Evolutionary conservation across 2,329 filamentous ascomycete genomes (phyloP).

Genomic region (Zymoseptoria tritici): DNA sequence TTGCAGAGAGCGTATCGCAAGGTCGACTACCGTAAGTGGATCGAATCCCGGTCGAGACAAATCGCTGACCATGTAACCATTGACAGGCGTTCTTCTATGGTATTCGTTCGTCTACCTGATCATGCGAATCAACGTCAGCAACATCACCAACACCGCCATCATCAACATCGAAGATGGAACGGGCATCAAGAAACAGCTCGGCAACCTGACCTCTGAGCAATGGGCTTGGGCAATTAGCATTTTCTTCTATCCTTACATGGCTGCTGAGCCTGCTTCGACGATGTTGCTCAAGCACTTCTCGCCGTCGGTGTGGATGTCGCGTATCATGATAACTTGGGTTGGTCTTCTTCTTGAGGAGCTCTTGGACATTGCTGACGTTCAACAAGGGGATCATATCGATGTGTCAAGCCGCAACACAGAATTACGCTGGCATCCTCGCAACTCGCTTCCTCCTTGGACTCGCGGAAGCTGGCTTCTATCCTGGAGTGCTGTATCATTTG

Average conservation of each 20-base stretch:
- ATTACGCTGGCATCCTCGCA: slow-evolving; percentile 16
- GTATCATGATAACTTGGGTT: slow-evolving; percentile 23
- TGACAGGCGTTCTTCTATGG: slow-evolving; percentile 20
- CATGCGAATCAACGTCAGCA: slow-evolving; percentile 28
- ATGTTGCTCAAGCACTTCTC: slow-evolving; percentile 22
- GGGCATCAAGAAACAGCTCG: slow-evolving; percentile 29
- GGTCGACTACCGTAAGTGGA: slow-evolving; percentile 22
- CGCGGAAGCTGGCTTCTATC: slow-evolving; percentile 22
- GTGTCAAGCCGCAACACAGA: slow-evolving; percentile 21
- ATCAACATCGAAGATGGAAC: slow-evolving; percentile 30
- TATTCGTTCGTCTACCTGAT: slow-evolving; percentile 29
- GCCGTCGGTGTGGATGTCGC: slow-evolving; percentile 24
- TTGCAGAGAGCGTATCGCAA: slow-evolving; percentile 22
- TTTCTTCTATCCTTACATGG: slow-evolving; percentile 32
- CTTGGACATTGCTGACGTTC: not conserved
- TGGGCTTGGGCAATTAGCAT: slow-evolving; percentile 30
- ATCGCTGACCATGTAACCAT: not conserved
- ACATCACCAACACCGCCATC: slow-evolving; percentile 31
- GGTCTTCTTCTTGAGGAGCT: not conserved
- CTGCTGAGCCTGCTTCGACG: slow-evolving; percentile 27
- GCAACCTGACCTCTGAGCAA: slow-evolving; percentile 25
- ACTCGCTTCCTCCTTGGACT: slow-evolving; percentile 21
- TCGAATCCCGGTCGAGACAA: not conserved
- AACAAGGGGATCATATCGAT: slow-evolving; percentile 16
- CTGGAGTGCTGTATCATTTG: slow-evolving; percentile 24